Percentiles rank a stretch among this genome's conserved stretches.
phyloP scores from a whole-genome alignment of 257 asterid genomes.

The Solanum bukasovii region DNA sequence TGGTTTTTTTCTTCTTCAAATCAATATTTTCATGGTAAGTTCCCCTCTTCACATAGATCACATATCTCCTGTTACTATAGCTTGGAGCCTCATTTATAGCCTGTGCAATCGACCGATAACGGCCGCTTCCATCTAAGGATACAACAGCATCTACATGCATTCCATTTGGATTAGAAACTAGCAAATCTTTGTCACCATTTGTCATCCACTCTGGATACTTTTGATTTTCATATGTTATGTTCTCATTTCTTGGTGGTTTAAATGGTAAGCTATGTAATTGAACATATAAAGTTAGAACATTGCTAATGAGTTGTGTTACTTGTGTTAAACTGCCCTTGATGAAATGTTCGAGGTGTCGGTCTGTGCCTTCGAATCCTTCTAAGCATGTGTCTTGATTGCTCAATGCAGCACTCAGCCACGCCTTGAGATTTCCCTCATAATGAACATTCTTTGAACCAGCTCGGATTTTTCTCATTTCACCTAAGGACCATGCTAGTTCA shows the following conservation, averaged over 20 bases:
- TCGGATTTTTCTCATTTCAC: slow-evolving; percentile 58
- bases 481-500: slow-evolving; percentile 75
- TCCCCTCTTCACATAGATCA: slow-evolving; percentile 83
- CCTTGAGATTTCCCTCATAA: slow-evolving; percentile 64
- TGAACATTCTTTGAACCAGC: slow-evolving; percentile 29
- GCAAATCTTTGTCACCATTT: slow-evolving; percentile 51
- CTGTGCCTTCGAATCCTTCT: slow-evolving; percentile 93
- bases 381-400: slow-evolving; percentile 97
- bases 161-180: slow-evolving; percentile 23
- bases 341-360: slow-evolving; percentile 52
- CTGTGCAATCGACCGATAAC: slow-evolving; percentile 46
- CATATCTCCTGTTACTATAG: slow-evolving; percentile 58
- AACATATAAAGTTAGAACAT: slow-evolving; percentile 59
- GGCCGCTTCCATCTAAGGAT: slow-evolving; percentile 70
- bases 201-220: slow-evolving; percentile 70
- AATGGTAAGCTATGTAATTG: slow-evolving; percentile 55
- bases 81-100: slow-evolving; percentile 70
- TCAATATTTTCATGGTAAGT: slow-evolving; percentile 74
- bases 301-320: slow-evolving; percentile 78
- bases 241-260: slow-evolving; percentile 23
- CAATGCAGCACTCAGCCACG: slow-evolving; percentile 93
- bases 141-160: slow-evolving; percentile 70
- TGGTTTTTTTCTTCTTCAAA: slow-evolving; percentile 80
- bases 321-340: slow-evolving; percentile 61
- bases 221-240: neutral